Base-by-base conservation (phyloP, 2,329 filamentous ascomycete species). In the Stemphylium lycopersici region DNA sequence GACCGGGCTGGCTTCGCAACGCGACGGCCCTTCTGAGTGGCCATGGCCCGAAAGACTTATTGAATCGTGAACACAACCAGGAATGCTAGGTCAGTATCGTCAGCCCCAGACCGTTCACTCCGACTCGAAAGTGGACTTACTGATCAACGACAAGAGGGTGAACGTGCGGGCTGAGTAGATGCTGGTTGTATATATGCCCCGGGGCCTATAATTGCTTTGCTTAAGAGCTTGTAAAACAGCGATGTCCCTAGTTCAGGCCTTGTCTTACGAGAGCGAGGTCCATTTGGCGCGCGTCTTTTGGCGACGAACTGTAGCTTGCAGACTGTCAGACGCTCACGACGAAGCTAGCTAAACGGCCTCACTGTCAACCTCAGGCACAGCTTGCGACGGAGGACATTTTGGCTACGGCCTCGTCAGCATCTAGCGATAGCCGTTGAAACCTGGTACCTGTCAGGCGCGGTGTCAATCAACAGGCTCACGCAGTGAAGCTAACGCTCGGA, bases 171-270 rank as follows among this genome's bases (percentile, higher is more conserved):
- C 38, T 41, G 42, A 39, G 42, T 50, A 26, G 46, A 44, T 16
- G 41, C 26, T 42, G 24, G 34, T 26, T 47, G 46, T 48, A 58
- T 55, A 55, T 61, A 58, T 52, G 48, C 40, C 54, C 54, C 49
- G 48, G 55, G 46, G 40, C 46, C 49, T 61, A 61, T 65, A 63
- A 38, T 55, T 52, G 58, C 53, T 52, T 45, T 38, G 45, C 26
- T 57, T 61, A 63, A 61, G 59, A 48, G 48, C 52, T 52, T 54
- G 47, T 20, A 7, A 37, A 59, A 52, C 62, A 65, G 50, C 62
- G 53, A 51, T 61, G 44, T 36, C 54, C 60, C 61, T 38, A 48
- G 59, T 50, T 36, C 10, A 29, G 36, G 47, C 12, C 16, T 29
- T 48, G 49, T 20, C 32, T 26, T 50, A 43, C 48, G 47, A 48